Percentiles rank a stretch among this genome's conserved stretches.
These are phyloP conservation scores for Trametes pubescens DNA, from an alignment of 1,284 basidiomycete genomes.

Conservation along the genomic window DNA sequence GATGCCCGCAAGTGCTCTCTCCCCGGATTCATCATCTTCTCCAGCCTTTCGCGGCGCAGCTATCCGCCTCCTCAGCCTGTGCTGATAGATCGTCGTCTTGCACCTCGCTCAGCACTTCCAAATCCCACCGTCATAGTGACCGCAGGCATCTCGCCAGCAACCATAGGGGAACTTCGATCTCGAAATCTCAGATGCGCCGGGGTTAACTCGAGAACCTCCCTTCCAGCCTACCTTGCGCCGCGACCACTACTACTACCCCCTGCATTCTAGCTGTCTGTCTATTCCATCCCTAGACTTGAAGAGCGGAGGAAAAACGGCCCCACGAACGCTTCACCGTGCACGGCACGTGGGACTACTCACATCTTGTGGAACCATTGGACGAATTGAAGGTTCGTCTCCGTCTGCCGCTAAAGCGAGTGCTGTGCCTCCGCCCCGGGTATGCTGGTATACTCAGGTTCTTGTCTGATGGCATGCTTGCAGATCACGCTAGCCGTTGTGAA, in stretches of 20 bases:
- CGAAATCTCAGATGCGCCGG: constrained; percentile 1
- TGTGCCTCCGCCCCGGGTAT: neutral
- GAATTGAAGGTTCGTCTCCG: constrained; percentile 2
- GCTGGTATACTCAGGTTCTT: neutral
- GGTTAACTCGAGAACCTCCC: neutral
- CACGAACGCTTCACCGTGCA: neutral
- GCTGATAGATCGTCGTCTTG: constrained; percentile 17
- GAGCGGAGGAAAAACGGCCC: neutral
- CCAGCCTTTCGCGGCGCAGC: constrained; percentile 3
- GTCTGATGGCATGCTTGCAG: constrained; percentile 6
- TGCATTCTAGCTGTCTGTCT: no score
- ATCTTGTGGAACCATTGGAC: neutral
- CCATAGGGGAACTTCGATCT: constrained; percentile 7
- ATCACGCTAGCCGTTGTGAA: constrained; percentile 18
- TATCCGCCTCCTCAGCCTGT: neutral
- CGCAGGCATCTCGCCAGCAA: neutral
- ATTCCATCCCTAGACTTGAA: neutral
- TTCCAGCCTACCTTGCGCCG: neutral
- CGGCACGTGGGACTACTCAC: neutral
- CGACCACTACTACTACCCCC: constrained; percentile 1
- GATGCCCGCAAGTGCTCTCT: neutral
- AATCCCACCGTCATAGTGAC: neutral
- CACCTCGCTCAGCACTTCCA: neutral
- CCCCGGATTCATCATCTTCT: constrained; percentile 2
- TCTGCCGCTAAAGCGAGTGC: neutral